Percentiles rank a stretch among this genome's conserved stretches.
Evolutionary conservation across 2,329 filamentous ascomycete species (phyloP).

Genomic region (Claviceps maximensis): DNA sequence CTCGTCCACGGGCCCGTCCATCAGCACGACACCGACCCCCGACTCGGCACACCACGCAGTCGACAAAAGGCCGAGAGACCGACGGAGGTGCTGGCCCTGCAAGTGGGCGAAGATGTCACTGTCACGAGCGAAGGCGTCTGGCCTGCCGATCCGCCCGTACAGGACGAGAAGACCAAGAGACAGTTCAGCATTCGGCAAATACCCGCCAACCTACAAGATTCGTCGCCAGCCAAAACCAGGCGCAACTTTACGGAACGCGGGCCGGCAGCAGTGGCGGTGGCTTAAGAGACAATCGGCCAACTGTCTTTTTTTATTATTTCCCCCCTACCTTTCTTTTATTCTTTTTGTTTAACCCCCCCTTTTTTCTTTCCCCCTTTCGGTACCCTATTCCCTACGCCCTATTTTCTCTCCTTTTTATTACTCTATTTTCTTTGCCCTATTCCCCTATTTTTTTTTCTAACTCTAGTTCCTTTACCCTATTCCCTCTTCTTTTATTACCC

Average conservation of each 20-base stretch:
- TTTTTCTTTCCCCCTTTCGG: background rate
- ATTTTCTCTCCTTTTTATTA: background rate
- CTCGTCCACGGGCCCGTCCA: slow-evolving; percentile 12
- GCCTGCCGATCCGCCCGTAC: slow-evolving; percentile 4
- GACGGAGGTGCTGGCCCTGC: slow-evolving; percentile 30
- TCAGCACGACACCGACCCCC: background rate
- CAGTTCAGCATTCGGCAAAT: slow-evolving; percentile 3
- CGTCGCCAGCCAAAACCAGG: background rate
- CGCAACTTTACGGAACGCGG: background rate
- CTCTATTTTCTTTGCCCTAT: background rate
- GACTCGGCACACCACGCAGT: slow-evolving; percentile 5
- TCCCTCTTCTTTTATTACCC: background rate
- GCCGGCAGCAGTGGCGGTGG: background rate
- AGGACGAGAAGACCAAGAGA: background rate
- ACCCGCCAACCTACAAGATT: background rate
- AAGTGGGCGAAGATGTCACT: slow-evolving; percentile 28
- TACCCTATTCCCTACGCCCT: too few species aligned
- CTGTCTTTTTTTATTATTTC: background rate
- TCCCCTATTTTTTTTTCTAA: background rate
- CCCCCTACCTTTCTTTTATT: background rate
- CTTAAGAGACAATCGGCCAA: background rate
- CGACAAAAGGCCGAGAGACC: slow-evolving; percentile 7
- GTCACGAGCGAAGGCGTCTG: slow-evolving; percentile 27
- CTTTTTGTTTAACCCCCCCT: too few species aligned
- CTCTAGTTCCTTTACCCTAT: too few species aligned